Evolutionary conservation across 2,329 filamentous ascomycete species (phyloP).

Genomic region (Drechslerella stenobrocha): DNA sequence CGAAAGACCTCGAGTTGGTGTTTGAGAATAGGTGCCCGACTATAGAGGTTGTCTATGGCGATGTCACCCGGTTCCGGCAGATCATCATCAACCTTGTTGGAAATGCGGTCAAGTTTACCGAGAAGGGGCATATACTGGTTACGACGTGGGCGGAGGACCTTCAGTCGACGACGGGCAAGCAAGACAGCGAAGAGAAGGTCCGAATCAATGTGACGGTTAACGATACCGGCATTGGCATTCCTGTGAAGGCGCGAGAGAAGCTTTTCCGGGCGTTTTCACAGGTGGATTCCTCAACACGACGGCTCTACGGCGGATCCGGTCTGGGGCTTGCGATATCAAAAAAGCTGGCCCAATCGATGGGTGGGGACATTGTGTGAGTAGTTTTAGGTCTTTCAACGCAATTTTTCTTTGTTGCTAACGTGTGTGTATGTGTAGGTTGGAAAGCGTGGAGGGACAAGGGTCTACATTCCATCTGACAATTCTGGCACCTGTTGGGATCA

Average conservation of each 20-base stretch:
- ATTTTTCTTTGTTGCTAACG: slow-evolving; percentile 17
- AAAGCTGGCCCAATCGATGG: slow-evolving; percentile 63
- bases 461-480: slow-evolving; percentile 91
- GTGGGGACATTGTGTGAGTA: slow-evolving; percentile 57
- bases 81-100: slow-evolving; percentile 66
- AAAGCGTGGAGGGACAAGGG: slow-evolving; percentile 84
- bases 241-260: slow-evolving; percentile 57
- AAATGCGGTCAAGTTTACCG: slow-evolving; percentile 67
- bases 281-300: slow-evolving; percentile 61
- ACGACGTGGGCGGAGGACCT: slow-evolving; percentile 55
- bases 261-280: slow-evolving; percentile 65
- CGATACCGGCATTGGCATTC: slow-evolving; percentile 63
- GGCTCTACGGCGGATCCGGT: slow-evolving; percentile 63
- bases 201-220: slow-evolving; percentile 61
- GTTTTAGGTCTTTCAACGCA: slow-evolving; percentile 55
- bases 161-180: slow-evolving; percentile 47
- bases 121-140: slow-evolving; percentile 61
- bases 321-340: slow-evolving; percentile 65
- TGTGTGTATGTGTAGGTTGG: slow-evolving; percentile 65
- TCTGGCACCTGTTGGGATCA: slow-evolving; percentile 50
- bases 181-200: slow-evolving; percentile 58
- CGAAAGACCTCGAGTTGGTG: slow-evolving; percentile 57
- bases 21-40: slow-evolving; percentile 60
- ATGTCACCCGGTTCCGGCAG: slow-evolving; percentile 65
- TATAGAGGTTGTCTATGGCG: slow-evolving; percentile 59